Percentiles rank a stretch among this genome's conserved stretches.
phyloP scores from a whole-genome alignment of 2,329 filamentous ascomycete genomes.

The Pseudocercospora fuligena region DNA sequence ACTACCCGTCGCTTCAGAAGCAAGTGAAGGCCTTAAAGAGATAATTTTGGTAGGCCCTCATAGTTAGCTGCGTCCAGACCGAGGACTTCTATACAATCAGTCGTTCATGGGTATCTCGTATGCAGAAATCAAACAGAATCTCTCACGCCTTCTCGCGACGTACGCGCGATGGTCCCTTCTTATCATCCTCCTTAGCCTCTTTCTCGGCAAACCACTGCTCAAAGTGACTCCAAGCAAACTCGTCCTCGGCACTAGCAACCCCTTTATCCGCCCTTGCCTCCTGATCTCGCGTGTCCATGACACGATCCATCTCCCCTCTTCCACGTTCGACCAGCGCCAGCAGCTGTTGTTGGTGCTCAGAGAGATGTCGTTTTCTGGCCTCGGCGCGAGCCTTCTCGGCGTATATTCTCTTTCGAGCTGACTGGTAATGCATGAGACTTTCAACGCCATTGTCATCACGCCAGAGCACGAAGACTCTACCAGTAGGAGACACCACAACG shows the following conservation, averaged over 20 bases:
- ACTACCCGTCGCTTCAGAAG: no score
- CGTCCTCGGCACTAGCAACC: background rate
- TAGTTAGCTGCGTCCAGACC: no score
- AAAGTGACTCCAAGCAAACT: background rate
- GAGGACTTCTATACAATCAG: no score
- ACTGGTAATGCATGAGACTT: background rate
- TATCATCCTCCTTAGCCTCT: background rate
- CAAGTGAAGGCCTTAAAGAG: no score
- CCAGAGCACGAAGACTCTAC: background rate
- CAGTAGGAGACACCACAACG: background rate
- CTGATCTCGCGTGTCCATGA: background rate
- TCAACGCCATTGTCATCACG: background rate
- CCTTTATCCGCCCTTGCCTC: background rate
- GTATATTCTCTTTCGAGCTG: background rate
- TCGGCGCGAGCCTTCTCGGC: background rate
- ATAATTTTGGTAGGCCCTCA: no score
- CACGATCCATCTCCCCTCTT: background rate
- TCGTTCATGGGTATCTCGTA: background rate
- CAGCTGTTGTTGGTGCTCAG: background rate
- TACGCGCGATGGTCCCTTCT: background rate
- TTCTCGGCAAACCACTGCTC: background rate
- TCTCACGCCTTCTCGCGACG: background rate
- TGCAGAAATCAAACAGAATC: background rate
- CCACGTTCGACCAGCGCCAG: background rate
- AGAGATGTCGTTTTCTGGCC: background rate